Percentiles rank a stretch among this genome's conserved stretches.
phyloP scores from a whole-genome alignment of 257 asterid species.

The Fraxinus americana region DNA sequence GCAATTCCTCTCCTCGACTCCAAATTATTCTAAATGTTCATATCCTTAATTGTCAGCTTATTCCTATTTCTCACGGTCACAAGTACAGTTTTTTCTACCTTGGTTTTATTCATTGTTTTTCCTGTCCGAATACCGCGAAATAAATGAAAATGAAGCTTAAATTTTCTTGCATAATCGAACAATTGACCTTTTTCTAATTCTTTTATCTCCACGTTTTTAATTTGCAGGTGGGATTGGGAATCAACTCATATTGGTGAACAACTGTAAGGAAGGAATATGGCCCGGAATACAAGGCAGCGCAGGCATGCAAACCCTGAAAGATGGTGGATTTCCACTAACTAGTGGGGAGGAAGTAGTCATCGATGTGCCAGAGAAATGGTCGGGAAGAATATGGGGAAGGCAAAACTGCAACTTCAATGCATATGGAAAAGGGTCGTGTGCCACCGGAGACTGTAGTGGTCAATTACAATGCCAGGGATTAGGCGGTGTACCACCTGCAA shows the following conservation, averaged over 20 bases:
- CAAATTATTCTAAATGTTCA: constrained; percentile 31
- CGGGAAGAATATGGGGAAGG: constrained; percentile 88
- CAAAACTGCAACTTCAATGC: constrained; percentile 63
- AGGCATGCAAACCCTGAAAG: constrained; percentile 59
- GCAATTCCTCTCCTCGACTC: neutral
- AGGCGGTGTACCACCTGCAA: constrained; percentile 85
- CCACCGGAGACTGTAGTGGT: constrained; percentile 80
- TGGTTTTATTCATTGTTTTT: neutral
- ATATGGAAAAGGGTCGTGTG: constrained; percentile 63
- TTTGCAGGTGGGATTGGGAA: constrained; percentile 63
- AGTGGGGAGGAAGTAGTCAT: constrained; percentile 64
- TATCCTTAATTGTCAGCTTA: constrained; percentile 32
- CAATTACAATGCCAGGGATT: constrained; percentile 63
- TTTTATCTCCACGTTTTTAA: neutral
- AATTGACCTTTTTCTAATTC: neutral
- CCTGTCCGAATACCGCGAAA: too few species aligned
- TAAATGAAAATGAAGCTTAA: constrained; percentile 8
- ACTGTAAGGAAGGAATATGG: constrained; percentile 87
- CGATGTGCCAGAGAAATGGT: constrained; percentile 79
- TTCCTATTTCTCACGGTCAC: constrained; percentile 40
- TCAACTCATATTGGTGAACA: constrained; percentile 82
- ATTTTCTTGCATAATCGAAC: neutral
- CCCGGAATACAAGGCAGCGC: constrained; percentile 80
- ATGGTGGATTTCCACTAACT: constrained; percentile 72
- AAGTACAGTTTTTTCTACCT: constrained; percentile 31